Base-by-base conservation (phyloP, 495 filamentous ascomycete species). In the Annulohypoxylon moriforme region DNA sequence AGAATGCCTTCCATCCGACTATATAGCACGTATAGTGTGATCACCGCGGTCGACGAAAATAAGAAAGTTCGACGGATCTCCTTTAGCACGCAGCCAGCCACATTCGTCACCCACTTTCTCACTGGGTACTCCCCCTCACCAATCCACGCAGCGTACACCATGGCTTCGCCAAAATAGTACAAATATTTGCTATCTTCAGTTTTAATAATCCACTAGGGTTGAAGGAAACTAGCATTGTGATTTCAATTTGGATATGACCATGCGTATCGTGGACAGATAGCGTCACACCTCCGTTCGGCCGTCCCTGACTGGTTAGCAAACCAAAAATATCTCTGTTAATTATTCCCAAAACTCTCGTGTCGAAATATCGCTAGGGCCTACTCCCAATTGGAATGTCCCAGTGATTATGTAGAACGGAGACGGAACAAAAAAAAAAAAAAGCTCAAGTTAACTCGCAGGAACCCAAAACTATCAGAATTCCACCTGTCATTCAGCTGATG, bases 61-160 rank as follows among this genome's bases (percentile, higher is more conserved):
- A 34, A 31, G 25, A 67, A 34, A 31, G 42, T 67, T 67, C 22
- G 46, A 52, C 42, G 55, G 55, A 8, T 38, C 27, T 29, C n/a
- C 13, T 33, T 67, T 67, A 18, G 55, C 24, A 52, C 10, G 6
- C 8, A n/a, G 47, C 22, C 14, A 8, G 36, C 18, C 33, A 52
- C 56, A 22, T 11, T 42, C 2, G 6, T 59, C 14, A 38, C n/a
- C 52, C 62, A 47, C 36, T 56, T 29, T 33, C 31, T 14, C 20
- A 33, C 33, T 7, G 18, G n/a, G n/a, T n/a, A n/a, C 20, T 60
- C 40, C 57, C 47, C 33, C 56, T n/a, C 40, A 7, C 29, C 22
- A 18, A 29, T 14, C 56, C 29, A 18, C 36, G 18, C 11, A 18
- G 24, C 27, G 13, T 16, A n/a, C 25, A 16, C 49, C 5, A 29